These are phyloP conservation scores for Camelina hispida DNA, from an alignment of 345 rosid species.

Conservation along the genomic window DNA sequence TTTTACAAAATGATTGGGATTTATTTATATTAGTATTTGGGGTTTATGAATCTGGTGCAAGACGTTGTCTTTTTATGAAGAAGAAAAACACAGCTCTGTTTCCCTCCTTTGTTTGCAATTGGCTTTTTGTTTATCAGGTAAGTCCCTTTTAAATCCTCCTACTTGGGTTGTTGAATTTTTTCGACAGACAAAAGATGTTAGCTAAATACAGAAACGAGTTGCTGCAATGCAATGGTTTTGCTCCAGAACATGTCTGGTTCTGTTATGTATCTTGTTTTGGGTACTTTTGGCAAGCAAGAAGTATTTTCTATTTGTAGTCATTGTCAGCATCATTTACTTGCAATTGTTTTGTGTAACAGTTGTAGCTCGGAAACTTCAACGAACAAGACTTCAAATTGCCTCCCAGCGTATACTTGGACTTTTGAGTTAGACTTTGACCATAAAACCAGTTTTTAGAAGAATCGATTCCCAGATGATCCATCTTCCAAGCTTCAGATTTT, in stretches of 20 bases:
- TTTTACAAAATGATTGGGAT: too few relatives aligned
- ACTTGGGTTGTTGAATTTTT: too few relatives aligned
- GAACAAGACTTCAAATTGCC: conserved; percentile 22
- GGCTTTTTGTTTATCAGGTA: too few relatives aligned
- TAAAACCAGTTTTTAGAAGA: too few relatives aligned
- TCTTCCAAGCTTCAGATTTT: background rate
- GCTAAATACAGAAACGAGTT: too few relatives aligned
- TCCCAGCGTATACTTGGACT: conserved; percentile 32
- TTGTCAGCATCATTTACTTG: background rate
- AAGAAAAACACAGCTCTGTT: too few relatives aligned
- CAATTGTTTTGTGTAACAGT: background rate
- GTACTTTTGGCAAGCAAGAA: too few relatives aligned
- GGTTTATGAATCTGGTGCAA: background rate
- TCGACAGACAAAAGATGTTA: too few relatives aligned
- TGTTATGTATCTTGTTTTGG: too few relatives aligned
- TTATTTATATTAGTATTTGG: too few relatives aligned
- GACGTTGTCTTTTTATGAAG: background rate
- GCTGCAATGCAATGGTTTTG: background rate
- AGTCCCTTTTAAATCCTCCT: too few relatives aligned
- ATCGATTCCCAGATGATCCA: conserved; percentile 1
- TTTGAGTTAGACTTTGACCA: conserved; percentile 14
- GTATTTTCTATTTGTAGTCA: background rate
- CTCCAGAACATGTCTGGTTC: background rate
- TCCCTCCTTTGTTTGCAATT: too few relatives aligned
- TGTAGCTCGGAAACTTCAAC: background rate